These are phyloP conservation scores for Trifolium subterraneum DNA, from an alignment of 306 rosid genomes.

Conservation along the genomic window DNA sequence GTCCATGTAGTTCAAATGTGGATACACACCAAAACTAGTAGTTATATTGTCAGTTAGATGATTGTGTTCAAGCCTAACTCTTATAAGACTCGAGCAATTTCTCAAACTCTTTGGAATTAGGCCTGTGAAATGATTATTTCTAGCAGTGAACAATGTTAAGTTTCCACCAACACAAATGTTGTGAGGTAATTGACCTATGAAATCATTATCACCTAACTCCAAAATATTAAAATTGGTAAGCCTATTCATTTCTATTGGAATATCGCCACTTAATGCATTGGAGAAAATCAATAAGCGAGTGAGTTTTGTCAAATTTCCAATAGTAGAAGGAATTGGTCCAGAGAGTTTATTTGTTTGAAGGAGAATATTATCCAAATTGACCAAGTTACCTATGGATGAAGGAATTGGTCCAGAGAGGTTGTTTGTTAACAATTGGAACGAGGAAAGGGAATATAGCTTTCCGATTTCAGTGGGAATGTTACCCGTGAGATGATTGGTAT, in stretches of 20 bases:
- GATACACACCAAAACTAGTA: not conserved
- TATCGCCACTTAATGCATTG: not conserved
- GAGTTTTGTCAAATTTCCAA: not conserved
- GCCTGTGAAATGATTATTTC: not conserved
- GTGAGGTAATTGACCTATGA: not conserved
- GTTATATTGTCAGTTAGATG: not conserved
- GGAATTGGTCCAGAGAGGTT: not conserved
- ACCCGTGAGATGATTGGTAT: not conserved
- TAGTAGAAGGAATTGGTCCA: not conserved
- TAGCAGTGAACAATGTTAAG: not conserved
- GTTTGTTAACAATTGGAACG: not conserved
- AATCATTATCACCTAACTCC: not conserved
- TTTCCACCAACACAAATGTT: not conserved
- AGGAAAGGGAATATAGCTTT: not conserved
- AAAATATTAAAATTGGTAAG: not conserved
- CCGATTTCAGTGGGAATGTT: not conserved
- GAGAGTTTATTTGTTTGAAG: not conserved
- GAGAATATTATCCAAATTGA: not conserved
- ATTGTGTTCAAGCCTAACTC: not conserved
- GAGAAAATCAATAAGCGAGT: too few relatives aligned
- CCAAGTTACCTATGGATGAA: not conserved
- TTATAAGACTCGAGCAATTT: not conserved
- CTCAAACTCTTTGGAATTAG: not conserved
- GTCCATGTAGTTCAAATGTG: not conserved
- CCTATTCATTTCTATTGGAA: not conserved